phyloP scores from a whole-genome alignment of 2,329 filamentous ascomycete genomes.

The Talaromyces amestolkiae region DNA sequence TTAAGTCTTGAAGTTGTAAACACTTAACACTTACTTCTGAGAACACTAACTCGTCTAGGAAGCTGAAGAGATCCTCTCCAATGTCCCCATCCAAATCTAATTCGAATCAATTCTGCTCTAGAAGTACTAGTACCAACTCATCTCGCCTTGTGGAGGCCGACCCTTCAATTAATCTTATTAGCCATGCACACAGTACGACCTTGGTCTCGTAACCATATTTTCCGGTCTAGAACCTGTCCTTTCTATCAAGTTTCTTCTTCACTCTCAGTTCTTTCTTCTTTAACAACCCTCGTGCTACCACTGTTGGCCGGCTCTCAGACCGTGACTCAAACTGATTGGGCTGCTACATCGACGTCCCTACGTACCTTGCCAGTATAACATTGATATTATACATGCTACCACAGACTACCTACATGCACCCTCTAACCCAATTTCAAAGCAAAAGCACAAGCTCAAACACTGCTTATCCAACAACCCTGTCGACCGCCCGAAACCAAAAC shows the following conservation, averaged over 20 bases:
- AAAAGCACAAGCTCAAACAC: slow-evolving; percentile 1
- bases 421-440: slow-evolving; percentile 3
- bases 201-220: slow-evolving; percentile 4
- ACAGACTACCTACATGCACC: slow-evolving; percentile 2
- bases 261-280: neutral
- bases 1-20: no score
- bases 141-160: neutral
- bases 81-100: neutral
- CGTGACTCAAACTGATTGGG: slow-evolving; percentile 5
- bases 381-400: slow-evolving; percentile 1
- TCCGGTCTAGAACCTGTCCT: neutral
- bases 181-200: slow-evolving; percentile 4
- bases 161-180: slow-evolving; percentile 1
- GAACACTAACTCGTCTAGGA: neutral
- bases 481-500: neutral
- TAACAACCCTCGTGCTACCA: neutral
- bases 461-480: neutral
- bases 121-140: neutral
- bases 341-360: neutral
- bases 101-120: neutral
- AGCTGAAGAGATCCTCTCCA: neutral
- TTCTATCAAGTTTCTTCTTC: neutral
- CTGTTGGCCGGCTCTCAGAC: neutral
- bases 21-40: neutral
- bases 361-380: slow-evolving; percentile 2